These are phyloP conservation scores for Prillingera fragicola DNA, from an alignment of 1,284 basidiomycete species.

Conservation along the genomic window DNA sequence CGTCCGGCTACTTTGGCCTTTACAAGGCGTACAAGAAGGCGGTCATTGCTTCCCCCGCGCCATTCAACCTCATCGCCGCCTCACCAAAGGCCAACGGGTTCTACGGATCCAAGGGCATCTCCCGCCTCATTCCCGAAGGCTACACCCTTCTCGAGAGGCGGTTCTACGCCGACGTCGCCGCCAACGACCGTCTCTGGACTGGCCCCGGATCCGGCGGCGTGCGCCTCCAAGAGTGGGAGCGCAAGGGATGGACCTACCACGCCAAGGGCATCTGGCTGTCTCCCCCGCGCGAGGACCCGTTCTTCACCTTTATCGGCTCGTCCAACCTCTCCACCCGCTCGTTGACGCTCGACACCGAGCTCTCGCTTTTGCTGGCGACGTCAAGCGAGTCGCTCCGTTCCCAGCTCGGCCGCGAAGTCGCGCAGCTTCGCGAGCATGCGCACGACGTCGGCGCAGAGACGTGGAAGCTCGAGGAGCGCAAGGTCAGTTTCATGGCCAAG, in stretches of 20 bases:
- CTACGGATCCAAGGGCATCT: conserved; percentile 79
- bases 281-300: conserved; percentile 50
- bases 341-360: conserved; percentile 83
- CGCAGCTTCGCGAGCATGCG: conserved; percentile 47
- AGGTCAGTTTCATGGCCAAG: conserved; percentile 65
- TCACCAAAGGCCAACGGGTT: conserved; percentile 94
- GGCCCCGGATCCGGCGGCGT: conserved; percentile 52
- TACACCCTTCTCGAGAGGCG: conserved; percentile 83
- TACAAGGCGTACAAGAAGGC: conserved; percentile 73
- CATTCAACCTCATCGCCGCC: conserved; percentile 74
- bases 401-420: conserved; percentile 51
- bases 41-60: conserved; percentile 57
- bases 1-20: conserved; percentile 91
- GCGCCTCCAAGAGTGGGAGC: conserved; percentile 78
- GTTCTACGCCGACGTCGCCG: conserved; percentile 67
- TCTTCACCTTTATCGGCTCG: conserved; percentile 84
- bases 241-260: conserved; percentile 95
- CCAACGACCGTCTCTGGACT: conserved; percentile 54
- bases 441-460: conserved; percentile 49
- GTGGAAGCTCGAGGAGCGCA: conserved; percentile 54
- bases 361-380: conserved; percentile 79
- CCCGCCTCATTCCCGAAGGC: conserved; percentile 86
- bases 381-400: conserved; percentile 50
- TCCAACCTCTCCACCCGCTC: conserved; percentile 94
- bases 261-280: conserved; percentile 94